Evolutionary conservation across 768 basidiomycete species (phyloP).

Genomic region (Termitomyces sp.): DNA sequence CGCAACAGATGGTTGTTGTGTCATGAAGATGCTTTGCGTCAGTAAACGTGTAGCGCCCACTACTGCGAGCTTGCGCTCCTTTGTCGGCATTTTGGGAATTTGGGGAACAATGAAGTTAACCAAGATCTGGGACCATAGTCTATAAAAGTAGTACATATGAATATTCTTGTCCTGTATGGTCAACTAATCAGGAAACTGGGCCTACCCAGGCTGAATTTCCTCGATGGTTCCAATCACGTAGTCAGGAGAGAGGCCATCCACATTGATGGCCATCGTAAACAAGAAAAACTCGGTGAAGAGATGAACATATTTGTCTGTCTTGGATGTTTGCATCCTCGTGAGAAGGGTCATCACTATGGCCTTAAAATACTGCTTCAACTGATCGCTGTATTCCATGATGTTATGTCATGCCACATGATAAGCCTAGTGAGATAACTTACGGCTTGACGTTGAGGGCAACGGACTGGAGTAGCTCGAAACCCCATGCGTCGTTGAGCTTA

Average conservation of each 20-base stretch:
- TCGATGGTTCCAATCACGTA: conserved; percentile 75
- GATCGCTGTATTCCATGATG: conserved; percentile 32
- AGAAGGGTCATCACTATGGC: conserved; percentile 72
- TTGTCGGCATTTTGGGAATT: conserved; percentile 70
- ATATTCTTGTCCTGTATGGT: not conserved
- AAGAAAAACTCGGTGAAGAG: conserved; percentile 76
- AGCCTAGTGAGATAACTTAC: conserved; percentile 40
- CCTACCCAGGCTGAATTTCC: conserved; percentile 79
- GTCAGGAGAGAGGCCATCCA: conserved; percentile 72
- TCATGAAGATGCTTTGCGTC: conserved; percentile 66
- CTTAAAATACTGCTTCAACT: conserved; percentile 69
- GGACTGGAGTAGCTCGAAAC: conserved; percentile 82
- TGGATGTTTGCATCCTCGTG: conserved; percentile 80
- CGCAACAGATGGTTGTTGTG: conserved; percentile 53
- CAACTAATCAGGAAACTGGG: conserved; percentile 1
- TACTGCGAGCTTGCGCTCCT: conserved; percentile 79
- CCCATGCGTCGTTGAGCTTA: conserved; percentile 85
- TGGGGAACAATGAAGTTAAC: conserved; percentile 76
- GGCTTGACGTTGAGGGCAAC: conserved; percentile 67
- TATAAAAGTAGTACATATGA: conserved; percentile 9
- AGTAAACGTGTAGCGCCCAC: conserved; percentile 79
- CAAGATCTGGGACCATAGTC: conserved; percentile 77
- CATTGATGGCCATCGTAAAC: conserved; percentile 69
- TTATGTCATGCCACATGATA: not conserved
- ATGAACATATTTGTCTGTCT: conserved; percentile 85